Evolutionary conservation across 140 eudicot genomes (phyloP).

Genomic region (Cichorium intybus): DNA sequence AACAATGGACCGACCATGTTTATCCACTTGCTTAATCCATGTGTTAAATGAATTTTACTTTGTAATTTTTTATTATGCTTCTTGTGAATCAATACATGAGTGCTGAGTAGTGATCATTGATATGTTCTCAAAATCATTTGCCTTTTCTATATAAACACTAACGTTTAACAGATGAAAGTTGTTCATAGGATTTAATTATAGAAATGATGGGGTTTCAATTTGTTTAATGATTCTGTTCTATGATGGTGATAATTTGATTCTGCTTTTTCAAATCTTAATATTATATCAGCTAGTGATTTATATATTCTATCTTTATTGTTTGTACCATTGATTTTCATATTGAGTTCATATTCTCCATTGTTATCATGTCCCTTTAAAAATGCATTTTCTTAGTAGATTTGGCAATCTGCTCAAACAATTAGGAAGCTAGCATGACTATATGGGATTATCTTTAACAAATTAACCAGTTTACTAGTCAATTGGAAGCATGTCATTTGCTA

Average conservation of each 20-base stretch:
- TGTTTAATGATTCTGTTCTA: neutral
- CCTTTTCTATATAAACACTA: neutral
- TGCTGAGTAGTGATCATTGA: neutral
- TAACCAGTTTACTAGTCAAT: slow-evolving; percentile 47
- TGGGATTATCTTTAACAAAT: slow-evolving; percentile 39
- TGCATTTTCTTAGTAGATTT: slow-evolving; percentile 54
- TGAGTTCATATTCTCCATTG: neutral
- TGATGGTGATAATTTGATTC: too few relatives aligned
- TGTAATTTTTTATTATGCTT: neutral
- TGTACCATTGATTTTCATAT: neutral
- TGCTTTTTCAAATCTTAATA: too few relatives aligned
- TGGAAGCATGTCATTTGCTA: slow-evolving; percentile 62
- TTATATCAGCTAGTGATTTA: too few relatives aligned
- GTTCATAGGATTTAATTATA: neutral
- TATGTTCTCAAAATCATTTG: too few relatives aligned
- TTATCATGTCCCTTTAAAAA: slow-evolving; percentile 28
- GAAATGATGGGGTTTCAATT: neutral
- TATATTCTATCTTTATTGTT: too few relatives aligned
- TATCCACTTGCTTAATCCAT: neutral
- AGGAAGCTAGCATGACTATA: slow-evolving; percentile 32
- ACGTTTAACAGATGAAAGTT: neutral
- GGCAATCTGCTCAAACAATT: slow-evolving; percentile 49
- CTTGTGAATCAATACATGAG: neutral
- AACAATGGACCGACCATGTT: too few relatives aligned
- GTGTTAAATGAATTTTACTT: neutral